Base-by-base conservation (phyloP, 257 asterid species). In the Cruciata laevipes region DNA sequence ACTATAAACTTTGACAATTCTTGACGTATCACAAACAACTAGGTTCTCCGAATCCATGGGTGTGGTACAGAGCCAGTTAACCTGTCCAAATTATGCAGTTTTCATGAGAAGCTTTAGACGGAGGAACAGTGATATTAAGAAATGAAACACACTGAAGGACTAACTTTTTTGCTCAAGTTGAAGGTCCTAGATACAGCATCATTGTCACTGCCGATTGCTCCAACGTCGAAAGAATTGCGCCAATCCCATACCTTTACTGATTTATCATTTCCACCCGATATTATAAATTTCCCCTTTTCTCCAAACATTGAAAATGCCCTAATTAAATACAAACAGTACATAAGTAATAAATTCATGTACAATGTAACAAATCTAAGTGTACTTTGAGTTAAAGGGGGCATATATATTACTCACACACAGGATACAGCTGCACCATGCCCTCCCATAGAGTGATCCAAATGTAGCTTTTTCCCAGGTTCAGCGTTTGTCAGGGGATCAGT, bases 221-320 rank as follows among this genome's bases (percentile, higher is more conserved):
- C 85, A 57, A 66, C 78, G 53, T 76, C 81, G 55, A 63, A 70
- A 68, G 78, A 74, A 79, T 75, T 84, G 32, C 55, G 66, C 96
- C 90, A 87, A 80, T 94, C 96, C 98, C 99, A 94, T 65, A 90
- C 83, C 83, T 91, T 88, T 7, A 90, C 79, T 4, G 84, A 83
- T 71, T 78, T 89, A 79, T 94, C 98, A 74, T 94, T 87, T 66
- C 98, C 99, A 51, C 99, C 96, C 0, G 98, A 94, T 42, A 94
- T 70, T 76, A 94, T 69, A 51, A 85, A 88, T 86, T 82, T 90
- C 64, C 96, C 96, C 68, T 73, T 87, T 85, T 89, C 95, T 35
- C 99, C 96, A 72, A 94, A 90, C 80, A 73, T 66, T 33, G 98
- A 89, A 64, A 94, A 94, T 25, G 89, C 60, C 87, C 98, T 90